These are phyloP conservation scores for Paraphaeosphaeria sporulosa DNA, from an alignment of 2,329 filamentous ascomycete species.

Conservation along the genomic window DNA sequence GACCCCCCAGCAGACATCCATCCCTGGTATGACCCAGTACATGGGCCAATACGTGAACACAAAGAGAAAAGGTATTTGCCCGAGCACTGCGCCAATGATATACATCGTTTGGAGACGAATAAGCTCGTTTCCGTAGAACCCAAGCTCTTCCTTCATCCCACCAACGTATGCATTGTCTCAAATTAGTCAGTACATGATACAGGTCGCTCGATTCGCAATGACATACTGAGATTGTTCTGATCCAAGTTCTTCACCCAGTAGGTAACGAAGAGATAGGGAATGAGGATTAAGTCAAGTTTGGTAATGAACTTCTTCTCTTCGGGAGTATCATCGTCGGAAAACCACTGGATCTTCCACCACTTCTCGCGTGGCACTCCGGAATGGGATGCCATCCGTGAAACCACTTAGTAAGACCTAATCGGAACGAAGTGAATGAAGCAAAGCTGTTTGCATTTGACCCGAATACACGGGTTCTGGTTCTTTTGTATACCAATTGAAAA, in stretches of 20 bases:
- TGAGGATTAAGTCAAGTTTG: conserved; percentile 64
- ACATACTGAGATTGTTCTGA: conserved; percentile 61
- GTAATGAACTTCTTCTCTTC: conserved; percentile 61
- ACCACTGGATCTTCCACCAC: conserved; percentile 41
- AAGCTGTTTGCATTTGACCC: neutral
- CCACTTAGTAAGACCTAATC: neutral
- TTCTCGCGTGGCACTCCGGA: conserved; percentile 18
- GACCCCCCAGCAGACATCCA: conserved; percentile 64
- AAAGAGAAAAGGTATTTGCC: conserved; percentile 62
- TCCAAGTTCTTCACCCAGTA: conserved; percentile 66
- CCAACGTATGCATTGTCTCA: conserved; percentile 64
- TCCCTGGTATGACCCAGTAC: conserved; percentile 59
- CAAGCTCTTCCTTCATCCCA: conserved; percentile 61
- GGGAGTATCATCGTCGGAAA: conserved; percentile 53
- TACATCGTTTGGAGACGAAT: conserved; percentile 65
- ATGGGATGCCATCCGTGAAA: neutral
- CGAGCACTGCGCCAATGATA: conserved; percentile 58
- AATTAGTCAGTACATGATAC: neutral
- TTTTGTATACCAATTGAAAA: neutral
- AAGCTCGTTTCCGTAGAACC: conserved; percentile 61
- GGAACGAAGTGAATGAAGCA: neutral
- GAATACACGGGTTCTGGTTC: neutral
- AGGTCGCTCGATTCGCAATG: neutral
- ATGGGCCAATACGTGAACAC: conserved; percentile 56
- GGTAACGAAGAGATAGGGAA: conserved; percentile 63